Conservation (phyloP, 2,329 filamentous ascomycete genomes). For the Thelonectria blattea region DNA sequence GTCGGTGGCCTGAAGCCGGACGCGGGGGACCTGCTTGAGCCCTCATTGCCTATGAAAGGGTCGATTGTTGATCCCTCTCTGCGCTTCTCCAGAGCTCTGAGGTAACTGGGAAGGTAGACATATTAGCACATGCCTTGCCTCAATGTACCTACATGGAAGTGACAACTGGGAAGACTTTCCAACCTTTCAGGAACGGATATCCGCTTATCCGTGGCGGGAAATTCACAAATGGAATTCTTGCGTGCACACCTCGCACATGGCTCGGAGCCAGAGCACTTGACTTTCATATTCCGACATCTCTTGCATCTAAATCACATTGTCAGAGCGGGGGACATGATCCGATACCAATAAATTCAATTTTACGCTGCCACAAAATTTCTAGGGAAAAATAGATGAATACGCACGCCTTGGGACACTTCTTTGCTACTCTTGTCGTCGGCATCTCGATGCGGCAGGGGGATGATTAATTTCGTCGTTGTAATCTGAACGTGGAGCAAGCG, state of each 20-base stretch:
- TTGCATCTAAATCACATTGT: constrained; percentile 29
- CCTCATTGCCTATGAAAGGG: background rate
- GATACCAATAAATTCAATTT: background rate
- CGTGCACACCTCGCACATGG: constrained; percentile 35
- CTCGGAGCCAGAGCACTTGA: constrained; percentile 36
- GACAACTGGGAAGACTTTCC: background rate
- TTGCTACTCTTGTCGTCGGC: constrained; percentile 28
- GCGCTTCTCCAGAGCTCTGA: constrained; percentile 30
- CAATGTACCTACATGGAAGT: background rate
- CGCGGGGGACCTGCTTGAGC: background rate
- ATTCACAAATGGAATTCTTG: constrained; percentile 33
- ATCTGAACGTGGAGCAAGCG: background rate
- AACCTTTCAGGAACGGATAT: constrained; percentile 36
- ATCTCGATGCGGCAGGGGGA: constrained; percentile 8
- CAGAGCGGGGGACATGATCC: background rate
- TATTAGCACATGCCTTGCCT: background rate
- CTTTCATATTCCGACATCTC: constrained; percentile 38
- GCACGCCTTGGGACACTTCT: constrained; percentile 36
- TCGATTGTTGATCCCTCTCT: constrained; percentile 16
- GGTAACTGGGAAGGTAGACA: constrained; percentile 23
- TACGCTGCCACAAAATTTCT: background rate
- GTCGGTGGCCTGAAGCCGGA: constrained; percentile 4
- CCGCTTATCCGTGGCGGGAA: constrained; percentile 34
- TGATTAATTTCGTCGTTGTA: background rate
- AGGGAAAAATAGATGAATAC: constrained; percentile 1